Conservation (phyloP, 768 basidiomycete genomes). For the Pleurotus citrinopileatus region DNA sequence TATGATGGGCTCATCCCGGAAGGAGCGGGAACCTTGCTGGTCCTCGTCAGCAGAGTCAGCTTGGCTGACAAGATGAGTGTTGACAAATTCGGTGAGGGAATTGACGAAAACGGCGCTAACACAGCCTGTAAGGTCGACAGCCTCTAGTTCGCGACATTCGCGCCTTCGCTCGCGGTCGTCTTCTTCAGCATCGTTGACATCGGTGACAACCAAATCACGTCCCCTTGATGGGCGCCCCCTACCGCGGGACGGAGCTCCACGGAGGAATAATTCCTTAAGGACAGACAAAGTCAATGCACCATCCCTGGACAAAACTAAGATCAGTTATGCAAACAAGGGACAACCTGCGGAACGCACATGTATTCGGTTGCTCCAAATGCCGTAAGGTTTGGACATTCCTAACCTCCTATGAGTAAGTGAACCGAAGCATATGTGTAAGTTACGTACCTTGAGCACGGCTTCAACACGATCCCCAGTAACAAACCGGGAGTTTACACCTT, state of each 20-base stretch:
- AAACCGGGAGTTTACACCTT: slow-evolving; percentile 86
- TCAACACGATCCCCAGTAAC: slow-evolving; percentile 88
- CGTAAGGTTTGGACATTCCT: slow-evolving; percentile 88
- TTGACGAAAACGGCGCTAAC: slow-evolving; percentile 88
- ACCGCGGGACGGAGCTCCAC: slow-evolving; percentile 70
- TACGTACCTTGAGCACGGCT: slow-evolving; percentile 68
- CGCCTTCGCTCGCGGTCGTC: slow-evolving; percentile 73
- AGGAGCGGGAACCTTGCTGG: slow-evolving; percentile 28
- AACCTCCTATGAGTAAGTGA: slow-evolving; percentile 12
- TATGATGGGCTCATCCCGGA: slow-evolving; percentile 47
- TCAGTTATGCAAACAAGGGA: not conserved
- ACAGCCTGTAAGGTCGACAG: slow-evolving; percentile 92
- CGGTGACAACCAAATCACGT: slow-evolving; percentile 44
- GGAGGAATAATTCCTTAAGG: slow-evolving; percentile 85
- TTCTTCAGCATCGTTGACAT: slow-evolving; percentile 62
- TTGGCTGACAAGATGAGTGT: slow-evolving; percentile 51
- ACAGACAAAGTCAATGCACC: slow-evolving; percentile 83
- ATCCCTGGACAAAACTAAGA: slow-evolving; percentile 38
- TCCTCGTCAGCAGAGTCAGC: slow-evolving; percentile 31
- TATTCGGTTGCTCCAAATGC: slow-evolving; percentile 98
- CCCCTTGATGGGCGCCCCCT: slow-evolving; percentile 69
- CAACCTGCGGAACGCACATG: slow-evolving; percentile 42
- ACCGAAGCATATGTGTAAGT: slow-evolving; percentile 9
- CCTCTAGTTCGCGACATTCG: slow-evolving; percentile 78
- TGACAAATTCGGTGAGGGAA: slow-evolving; percentile 82